Evolutionary conservation across 1,139 yeast genomes (phyloP), one percentile per base, ranked within the genome.

Genomic region (Meyerozyma elateridarum): DNA sequence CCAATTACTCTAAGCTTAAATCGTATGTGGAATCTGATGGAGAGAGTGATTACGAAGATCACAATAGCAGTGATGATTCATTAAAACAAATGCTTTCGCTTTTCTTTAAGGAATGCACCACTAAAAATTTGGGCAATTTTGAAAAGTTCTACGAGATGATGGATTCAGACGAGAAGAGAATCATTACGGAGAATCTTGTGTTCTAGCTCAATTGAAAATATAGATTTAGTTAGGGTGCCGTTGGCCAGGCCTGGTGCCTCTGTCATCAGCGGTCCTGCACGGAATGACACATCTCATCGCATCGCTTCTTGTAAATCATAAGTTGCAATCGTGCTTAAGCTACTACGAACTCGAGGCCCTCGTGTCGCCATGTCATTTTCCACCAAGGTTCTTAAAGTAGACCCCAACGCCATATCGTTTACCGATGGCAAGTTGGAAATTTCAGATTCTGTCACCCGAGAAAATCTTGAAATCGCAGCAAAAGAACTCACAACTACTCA

Each of bases 61-160:
- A 54, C 4, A 58, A 60, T 3, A 63, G 61, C 16, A n/a, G n/a
- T n/a, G 64, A 56, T 38, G 72, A 64, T 21, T 68, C 64, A 14
- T 55, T 73, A 34, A 63, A 67, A 36, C 61, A 65, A 20, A 52
- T 76, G 20, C 59, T 87, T 35, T 50, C 71, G 8, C 65, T 59
- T 16, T 85, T 87, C 57, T 80, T 87, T 61, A 79, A 70, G 45
- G 78, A 75, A 40, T 73, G 82, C 40, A 74, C 81, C 0, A 42
- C 68, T 6, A 69, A 70, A 39, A 70, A 80, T 44, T 49, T 70
- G 12, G 74, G 76, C 1, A 57, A 68, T 13, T 83, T 85, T 58
- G 68, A 68, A 44, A 52, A 54, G 8, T 73, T 74, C 36, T 84
- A 78, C 48, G 70, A 68, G 12, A 41, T 55, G 8, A 56, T 85